Conservation (phyloP, 139 green algal genomes). For the Spirogloea muscicola region DNA sequence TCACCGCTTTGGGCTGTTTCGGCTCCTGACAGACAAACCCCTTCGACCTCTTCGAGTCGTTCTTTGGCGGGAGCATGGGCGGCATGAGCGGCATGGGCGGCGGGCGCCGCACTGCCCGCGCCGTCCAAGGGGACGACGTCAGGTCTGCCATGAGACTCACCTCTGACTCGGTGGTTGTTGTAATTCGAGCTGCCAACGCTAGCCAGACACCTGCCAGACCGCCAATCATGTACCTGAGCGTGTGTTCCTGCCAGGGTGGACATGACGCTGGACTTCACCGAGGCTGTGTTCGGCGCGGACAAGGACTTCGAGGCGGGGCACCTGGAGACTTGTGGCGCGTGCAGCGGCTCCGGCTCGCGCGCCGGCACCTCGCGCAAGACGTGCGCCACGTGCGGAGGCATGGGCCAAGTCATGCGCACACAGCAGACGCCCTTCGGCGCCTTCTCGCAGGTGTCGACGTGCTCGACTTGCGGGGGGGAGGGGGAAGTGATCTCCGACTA, state of each 20-base stretch:
- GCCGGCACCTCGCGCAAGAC: conserved; percentile 71
- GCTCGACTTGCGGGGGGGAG: conserved; percentile 47
- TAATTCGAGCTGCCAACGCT: too few relatives aligned
- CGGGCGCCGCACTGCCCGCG: too few relatives aligned
- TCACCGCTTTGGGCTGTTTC: background rate
- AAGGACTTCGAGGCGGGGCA: conserved; percentile 83
- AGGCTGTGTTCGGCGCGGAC: conserved; percentile 50
- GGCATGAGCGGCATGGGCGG: conserved; percentile 43
- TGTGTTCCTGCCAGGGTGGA: conserved; percentile 17
- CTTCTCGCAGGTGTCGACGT: conserved; percentile 72
- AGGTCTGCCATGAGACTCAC: too few relatives aligned
- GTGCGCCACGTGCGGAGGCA: conserved; percentile 80
- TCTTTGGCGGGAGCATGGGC: conserved; percentile 76
- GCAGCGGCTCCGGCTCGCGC: conserved; percentile 69
- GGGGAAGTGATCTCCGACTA: conserved; percentile 58
- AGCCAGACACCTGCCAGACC: background rate
- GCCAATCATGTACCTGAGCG: background rate
- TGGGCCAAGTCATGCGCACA: conserved; percentile 78
- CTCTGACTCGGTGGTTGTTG: too few relatives aligned
- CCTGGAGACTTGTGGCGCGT: conserved; percentile 66
- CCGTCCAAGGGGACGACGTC: too few relatives aligned
- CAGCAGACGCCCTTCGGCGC: conserved; percentile 86
- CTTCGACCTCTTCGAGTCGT: conserved; percentile 97
- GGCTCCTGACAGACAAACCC: conserved; percentile 68
- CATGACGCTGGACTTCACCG: conserved; percentile 42